Base-by-base conservation (phyloP, 345 rosid species). In the Hypericum androsaemum region DNA sequence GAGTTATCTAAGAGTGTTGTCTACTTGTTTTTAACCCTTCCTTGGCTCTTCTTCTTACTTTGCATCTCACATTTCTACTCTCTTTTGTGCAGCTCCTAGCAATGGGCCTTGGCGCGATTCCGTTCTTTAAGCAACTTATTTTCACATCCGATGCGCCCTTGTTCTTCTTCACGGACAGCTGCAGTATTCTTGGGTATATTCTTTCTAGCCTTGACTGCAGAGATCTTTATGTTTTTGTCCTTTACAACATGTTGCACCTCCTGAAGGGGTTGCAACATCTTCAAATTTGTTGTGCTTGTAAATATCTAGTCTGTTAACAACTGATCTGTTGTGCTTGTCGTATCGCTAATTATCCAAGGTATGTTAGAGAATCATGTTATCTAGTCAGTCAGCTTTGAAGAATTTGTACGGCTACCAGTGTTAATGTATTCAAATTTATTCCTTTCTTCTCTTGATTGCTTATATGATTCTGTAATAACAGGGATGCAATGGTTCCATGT, bases 401-500 rank as follows among this genome's bases (percentile, higher is more conserved):
- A 22, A 22, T 22, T n/a, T 22, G 32, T 4, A 22, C 32, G 32
- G 32, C 1, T 22, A 22, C 32, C 4, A 4, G 32, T 22, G 2
- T 22, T 4, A 22, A 22, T 22, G 32, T 22, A 22, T 22, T 22
- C 32, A 22, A 22, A 22, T 22, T 22, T n/a, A 1, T 22, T 22
- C 32, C 32, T 22, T 22, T 22, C 32, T 1, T 4, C 32, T 22
- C 32, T 1, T 22, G 15, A 58, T 13, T 39, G 50, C 15, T 37
- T 47, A 50, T 8, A 15, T 45, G 14, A 11, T 65, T 41, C 22
- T 42, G 13, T 55, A 37, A 15, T 35, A 13, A 46, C 79, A 94
- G 97, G 92, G 95, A 83, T 43, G 97, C 97, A 57, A 94, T 88
- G 99, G 79, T 94, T 62, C 99, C 97, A 0, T 88, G 97, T 64